Percentiles rank a stretch among this genome's conserved stretches.
Conservation (phyloP, 495 filamentous ascomycete species). For the Penicillium cinerascens region DNA sequence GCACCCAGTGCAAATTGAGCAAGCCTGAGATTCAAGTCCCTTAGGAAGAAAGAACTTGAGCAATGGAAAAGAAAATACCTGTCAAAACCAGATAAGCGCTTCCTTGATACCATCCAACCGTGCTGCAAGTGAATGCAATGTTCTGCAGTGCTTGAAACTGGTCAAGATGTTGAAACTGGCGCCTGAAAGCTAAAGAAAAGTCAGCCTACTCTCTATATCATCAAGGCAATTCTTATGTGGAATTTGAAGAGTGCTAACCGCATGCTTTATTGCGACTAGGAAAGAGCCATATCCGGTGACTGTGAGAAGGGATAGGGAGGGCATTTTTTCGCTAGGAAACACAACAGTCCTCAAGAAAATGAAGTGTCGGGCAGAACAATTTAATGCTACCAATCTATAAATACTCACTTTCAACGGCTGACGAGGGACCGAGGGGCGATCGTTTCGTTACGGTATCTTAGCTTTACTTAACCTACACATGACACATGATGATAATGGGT, state of each 20-base stretch:
- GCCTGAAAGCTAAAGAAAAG: not conserved
- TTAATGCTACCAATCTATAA: no score
- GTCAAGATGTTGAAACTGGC: slow-evolving; percentile 5
- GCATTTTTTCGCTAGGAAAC: no score
- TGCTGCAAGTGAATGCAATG: slow-evolving; percentile 27
- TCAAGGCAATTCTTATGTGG: not conserved
- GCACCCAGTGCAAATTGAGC: slow-evolving; percentile 28
- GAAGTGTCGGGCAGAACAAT: no score
- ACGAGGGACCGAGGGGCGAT: no score
- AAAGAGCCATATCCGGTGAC: slow-evolving; percentile 14
- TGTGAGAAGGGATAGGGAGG: slow-evolving; percentile 3
- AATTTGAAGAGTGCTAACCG: not conserved
- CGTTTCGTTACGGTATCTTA: no score
- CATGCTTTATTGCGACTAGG: slow-evolving; percentile 10
- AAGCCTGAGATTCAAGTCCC: slow-evolving; percentile 13
- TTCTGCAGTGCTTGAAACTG: slow-evolving; percentile 24
- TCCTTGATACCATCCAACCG: slow-evolving; percentile 32
- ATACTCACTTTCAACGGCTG: no score
- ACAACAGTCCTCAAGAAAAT: no score
- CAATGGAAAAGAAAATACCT: slow-evolving; percentile 11
- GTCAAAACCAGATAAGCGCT: slow-evolving; percentile 28
- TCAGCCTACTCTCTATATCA: not conserved
- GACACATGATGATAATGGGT: no score
- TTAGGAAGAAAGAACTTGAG: no score
- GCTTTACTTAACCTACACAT: no score